Percentiles rank a stretch among this genome's conserved stretches.
Conservation (phyloP, 257 asterid genomes). For the Nicotiana undulata region DNA sequence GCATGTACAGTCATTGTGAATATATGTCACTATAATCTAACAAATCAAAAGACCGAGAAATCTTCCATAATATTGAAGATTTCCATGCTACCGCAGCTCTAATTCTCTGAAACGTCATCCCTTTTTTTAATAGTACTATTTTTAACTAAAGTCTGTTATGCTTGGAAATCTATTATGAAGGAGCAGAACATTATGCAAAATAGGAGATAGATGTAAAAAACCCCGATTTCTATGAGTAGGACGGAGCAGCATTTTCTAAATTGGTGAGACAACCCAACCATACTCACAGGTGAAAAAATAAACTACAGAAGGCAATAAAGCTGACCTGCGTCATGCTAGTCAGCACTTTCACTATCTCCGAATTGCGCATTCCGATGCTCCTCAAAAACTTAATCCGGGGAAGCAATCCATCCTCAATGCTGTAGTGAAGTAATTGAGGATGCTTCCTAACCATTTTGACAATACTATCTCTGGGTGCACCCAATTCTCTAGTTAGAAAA, state of each 20-base stretch:
- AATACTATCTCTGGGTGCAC: conserved; percentile 73
- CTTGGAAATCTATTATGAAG: background rate
- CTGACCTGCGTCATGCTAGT: conserved; percentile 90
- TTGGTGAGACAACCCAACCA: conserved; percentile 8
- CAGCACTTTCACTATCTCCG: conserved; percentile 69
- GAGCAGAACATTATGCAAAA: background rate
- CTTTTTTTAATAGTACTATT: background rate
- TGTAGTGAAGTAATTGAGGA: conserved; percentile 93
- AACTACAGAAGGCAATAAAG: conserved; percentile 10
- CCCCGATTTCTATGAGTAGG: background rate
- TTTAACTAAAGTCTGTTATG: background rate
- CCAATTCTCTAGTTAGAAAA: conserved; percentile 74
- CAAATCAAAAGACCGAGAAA: background rate
- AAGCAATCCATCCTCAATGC: conserved; percentile 80
- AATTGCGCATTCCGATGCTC: conserved; percentile 69
- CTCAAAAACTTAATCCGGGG: conserved; percentile 77
- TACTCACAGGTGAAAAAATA: background rate
- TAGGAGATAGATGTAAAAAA: background rate
- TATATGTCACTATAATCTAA: background rate
- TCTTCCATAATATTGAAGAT: background rate
- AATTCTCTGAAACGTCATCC: background rate
- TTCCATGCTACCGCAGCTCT: background rate
- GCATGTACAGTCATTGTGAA: conserved; percentile 12
- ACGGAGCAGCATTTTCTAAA: background rate
- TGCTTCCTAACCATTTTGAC: conserved; percentile 95